A percentile compares a stretch with the other conserved stretches of the same genome.
phyloP scores from a whole-genome alignment of 129 eudicot genomes.

The Flaveria trinervia region DNA sequence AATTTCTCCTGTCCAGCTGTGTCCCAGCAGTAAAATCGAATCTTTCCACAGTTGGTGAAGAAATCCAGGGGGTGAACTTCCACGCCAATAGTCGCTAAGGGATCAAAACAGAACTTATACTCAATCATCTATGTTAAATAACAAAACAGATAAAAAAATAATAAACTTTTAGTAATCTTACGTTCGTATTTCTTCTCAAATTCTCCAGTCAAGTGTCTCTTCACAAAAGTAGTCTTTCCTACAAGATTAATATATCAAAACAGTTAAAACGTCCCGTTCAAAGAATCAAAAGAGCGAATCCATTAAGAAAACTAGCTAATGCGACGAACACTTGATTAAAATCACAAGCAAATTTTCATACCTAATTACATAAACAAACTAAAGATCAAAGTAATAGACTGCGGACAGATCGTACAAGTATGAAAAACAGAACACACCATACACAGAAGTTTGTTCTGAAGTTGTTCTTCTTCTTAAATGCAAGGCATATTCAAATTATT shows the following conservation, averaged over 20 bases:
- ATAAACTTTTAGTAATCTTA: constrained; percentile 8
- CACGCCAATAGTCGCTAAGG: constrained; percentile 51
- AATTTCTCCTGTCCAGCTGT: constrained; percentile 69
- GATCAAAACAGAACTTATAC: not conserved
- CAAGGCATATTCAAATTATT: not conserved
- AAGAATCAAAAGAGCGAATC: not conserved
- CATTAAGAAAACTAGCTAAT: not conserved
- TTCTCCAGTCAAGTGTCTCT: constrained; percentile 56
- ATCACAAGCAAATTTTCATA: not conserved
- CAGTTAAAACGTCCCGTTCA: not conserved
- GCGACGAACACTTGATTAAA: not conserved
- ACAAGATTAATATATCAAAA: not conserved
- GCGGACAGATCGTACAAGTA: no score
- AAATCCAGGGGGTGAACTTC: constrained; percentile 64
- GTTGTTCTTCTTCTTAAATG: not conserved
- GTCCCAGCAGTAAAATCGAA: constrained; percentile 63
- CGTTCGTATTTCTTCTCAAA: constrained; percentile 66
- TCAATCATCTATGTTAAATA: not conserved
- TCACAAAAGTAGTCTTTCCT: constrained; percentile 64
- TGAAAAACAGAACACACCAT: no score
- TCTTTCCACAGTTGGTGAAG: constrained; percentile 55
- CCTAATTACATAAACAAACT: not conserved
- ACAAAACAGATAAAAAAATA: not conserved
- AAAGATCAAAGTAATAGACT: no score
- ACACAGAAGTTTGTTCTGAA: no score